These are phyloP conservation scores for Catunica adiposa DNA, from an alignment of 2,329 filamentous ascomycete genomes.

Conservation along the genomic window DNA sequence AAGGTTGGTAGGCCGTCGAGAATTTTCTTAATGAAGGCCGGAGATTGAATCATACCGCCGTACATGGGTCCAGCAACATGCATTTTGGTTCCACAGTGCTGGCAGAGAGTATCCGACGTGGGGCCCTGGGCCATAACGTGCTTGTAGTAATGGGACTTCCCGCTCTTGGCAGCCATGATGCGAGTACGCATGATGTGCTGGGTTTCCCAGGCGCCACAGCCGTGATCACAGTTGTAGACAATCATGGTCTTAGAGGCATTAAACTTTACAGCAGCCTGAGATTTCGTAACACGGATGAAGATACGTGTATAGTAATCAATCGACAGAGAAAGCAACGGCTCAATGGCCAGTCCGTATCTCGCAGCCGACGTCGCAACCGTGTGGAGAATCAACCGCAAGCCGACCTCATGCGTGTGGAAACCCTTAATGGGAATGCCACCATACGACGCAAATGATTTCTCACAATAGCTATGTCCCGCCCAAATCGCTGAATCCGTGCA, in stretches of 20 bases:
- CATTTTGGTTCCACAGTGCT: slow-evolving; percentile 72
- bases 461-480: slow-evolving; percentile 82
- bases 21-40: slow-evolving; percentile 64
- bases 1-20: slow-evolving; percentile 53
- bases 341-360: slow-evolving; percentile 72
- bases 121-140: slow-evolving; percentile 60
- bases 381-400: slow-evolving; percentile 71
- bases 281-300: slow-evolving; percentile 68
- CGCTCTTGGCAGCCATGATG: slow-evolving; percentile 51
- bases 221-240: slow-evolving; percentile 76
- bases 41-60: slow-evolving; percentile 72
- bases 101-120: slow-evolving; percentile 47
- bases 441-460: slow-evolving; percentile 89
- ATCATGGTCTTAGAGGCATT: slow-evolving; percentile 83
- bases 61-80: slow-evolving; percentile 93
- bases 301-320: slow-evolving; percentile 91
- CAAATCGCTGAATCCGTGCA: slow-evolving; percentile 94
- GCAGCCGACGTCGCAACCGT: slow-evolving; percentile 65
- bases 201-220: slow-evolving; percentile 81
- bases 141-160: slow-evolving; percentile 56
- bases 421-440: slow-evolving; percentile 80
- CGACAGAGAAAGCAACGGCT: slow-evolving; percentile 79
- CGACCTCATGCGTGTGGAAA: slow-evolving; percentile 72
- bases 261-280: slow-evolving; percentile 77
- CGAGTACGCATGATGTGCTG: slow-evolving; percentile 62